phyloP scores from a whole-genome alignment of 1,284 basidiomycete genomes.

The Waitea zeae region DNA sequence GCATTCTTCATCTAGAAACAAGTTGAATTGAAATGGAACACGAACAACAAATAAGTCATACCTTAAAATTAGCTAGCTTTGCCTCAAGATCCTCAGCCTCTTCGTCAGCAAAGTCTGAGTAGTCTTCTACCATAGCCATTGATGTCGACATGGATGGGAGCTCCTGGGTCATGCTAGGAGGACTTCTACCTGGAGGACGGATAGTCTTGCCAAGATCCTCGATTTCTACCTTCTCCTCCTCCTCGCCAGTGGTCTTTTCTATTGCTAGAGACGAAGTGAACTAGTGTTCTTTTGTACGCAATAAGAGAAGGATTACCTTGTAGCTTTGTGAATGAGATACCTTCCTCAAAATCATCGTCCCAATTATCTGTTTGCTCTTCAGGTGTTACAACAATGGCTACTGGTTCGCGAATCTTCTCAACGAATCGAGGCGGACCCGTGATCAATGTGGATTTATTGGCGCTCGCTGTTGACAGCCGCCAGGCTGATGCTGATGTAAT shows the following conservation, averaged over 20 bases:
- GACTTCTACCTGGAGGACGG: constrained; percentile 41
- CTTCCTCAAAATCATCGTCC: constrained; percentile 96
- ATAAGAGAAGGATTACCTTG: constrained; percentile 34
- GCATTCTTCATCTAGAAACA: constrained; percentile 46
- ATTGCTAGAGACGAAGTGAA: constrained; percentile 24
- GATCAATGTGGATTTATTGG: neutral
- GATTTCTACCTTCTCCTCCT: constrained; percentile 45
- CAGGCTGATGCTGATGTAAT: constrained; percentile 2
- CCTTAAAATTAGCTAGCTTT: constrained; percentile 73
- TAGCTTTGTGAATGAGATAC: constrained; percentile 73
- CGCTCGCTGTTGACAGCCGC: constrained; percentile 5
- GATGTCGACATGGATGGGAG: neutral
- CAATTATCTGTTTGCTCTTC: constrained; percentile 87
- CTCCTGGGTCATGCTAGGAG: too few relatives aligned
- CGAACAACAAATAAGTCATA: constrained; percentile 13
- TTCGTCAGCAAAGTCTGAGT: constrained; percentile 74
- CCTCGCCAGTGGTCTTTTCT: constrained; percentile 40
- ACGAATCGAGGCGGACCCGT: constrained; percentile 13
- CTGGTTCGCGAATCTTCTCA: constrained; percentile 39
- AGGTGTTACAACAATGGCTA: constrained; percentile 32
- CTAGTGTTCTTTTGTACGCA: neutral
- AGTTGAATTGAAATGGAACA: too few relatives aligned
- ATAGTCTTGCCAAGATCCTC: constrained; percentile 70
- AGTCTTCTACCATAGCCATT: constrained; percentile 48
- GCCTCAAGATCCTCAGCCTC: constrained; percentile 54